Base-by-base conservation (phyloP, 2,329 filamentous ascomycete genomes). In the Fusarium lyarnte region DNA sequence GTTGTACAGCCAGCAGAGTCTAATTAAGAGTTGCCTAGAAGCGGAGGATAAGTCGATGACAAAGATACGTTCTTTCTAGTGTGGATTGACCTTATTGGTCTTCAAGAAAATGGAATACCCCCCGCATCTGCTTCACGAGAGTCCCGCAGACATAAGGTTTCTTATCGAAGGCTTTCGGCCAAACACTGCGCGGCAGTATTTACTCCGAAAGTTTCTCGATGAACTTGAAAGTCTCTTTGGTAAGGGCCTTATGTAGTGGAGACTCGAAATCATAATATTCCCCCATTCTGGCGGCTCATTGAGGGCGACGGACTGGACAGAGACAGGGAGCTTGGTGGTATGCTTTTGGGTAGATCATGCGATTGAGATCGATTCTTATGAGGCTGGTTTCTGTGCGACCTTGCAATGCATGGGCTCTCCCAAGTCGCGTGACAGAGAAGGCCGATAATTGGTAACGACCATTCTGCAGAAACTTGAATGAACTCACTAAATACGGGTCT, bases 401-500 rank as follows among this genome's bases (percentile, higher is more conserved):
- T 33, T 33, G 12, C n/a, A 13, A 12, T 33, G n/a, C 5, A 23
- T 7, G n/a, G 19, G 16, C 16, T 33, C 16, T 13, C n/a, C 1
- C 8, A 19, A 5, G 29, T 23, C 7, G 21, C 16, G 11, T 13
- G 0, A 23, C 21, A n/a, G 5, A 35, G 8, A 51, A 23, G n/a
- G 8, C 17, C 9, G 8, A 19, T 3, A 25, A 35, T 11, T 13
- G 11, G 29, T 16, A 19, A 8, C 33, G 8, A 10, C 5, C n/a
- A 10, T 33, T 33, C 7, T 23, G 8, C 5, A 6, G 27, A 8
- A 21, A 17, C 45, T 31, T 13, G 1, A 16, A 25, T 11, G 19
- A 3, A 6, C 16, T 25, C 1, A 5, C 2, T 8, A 8, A 5
- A 8, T 10, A 10, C 3, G 7, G 2, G n/a, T 25, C 8, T 25